Base-by-base conservation (phyloP, 2,329 filamentous ascomycete species). In the Ceratocystis colombiana region DNA sequence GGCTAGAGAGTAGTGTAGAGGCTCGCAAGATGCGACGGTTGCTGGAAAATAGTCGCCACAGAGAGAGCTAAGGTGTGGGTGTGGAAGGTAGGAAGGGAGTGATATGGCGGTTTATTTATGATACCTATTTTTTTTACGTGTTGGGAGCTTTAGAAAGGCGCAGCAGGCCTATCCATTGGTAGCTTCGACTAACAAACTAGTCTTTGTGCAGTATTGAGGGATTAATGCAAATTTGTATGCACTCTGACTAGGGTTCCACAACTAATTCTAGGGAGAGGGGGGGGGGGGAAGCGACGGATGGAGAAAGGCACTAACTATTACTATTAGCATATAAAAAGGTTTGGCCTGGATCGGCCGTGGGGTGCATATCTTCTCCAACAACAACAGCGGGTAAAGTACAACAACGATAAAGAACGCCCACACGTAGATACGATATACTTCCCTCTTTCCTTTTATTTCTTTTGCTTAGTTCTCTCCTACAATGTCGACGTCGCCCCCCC, bases 1-100 rank as follows among this genome's bases (percentile, higher is more conserved):
- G 65, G 73, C 73, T 0, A 74, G 72, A 68, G 73, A 74, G 65
- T 71, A 28, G 72, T 64, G 71, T 62, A 62, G 33, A 65, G 25
- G 20, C 50, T 57, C 5, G 46, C n/a, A 28, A 55, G 20, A 25
- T 20, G 50, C 50, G 28, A 55, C 20, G 22, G 8, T 15, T 22
- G 20, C 12, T 20, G 50, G 50, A 15, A 28, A 55, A 22, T 48
- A n/a, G 17, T n/a, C 17, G 46, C 46, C 5, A 22, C 46, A 20
- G 17, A 48, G 46, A n/a, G n/a, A 22, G 17, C 46, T 3, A 20
- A 20, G n/a, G 3, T 10, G n/a, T 3, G 7, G n/a, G 7, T 4
- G 8, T 50, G 20, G 8, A 50, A 25, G 48, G 6, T 20, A 20
- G 2, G 12, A 3, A 20, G 45, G 12, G 20, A 20, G 45, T 4